These are phyloP conservation scores for Trebouxia gelatinosa DNA, from an alignment of 163 green algal species.

Conservation along the genomic window DNA sequence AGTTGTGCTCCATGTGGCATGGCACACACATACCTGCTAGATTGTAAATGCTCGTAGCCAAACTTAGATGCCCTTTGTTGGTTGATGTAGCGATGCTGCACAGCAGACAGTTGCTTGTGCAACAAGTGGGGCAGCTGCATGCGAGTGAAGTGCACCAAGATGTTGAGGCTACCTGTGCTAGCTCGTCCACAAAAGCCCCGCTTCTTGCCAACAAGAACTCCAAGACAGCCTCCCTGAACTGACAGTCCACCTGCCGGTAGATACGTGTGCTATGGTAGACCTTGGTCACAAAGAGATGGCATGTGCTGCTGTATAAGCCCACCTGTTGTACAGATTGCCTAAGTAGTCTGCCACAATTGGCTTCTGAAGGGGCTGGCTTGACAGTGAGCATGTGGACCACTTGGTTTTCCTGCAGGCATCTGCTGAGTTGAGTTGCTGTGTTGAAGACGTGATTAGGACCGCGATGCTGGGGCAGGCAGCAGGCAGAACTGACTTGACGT, in stretches of 20 bases:
- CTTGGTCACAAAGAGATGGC: background rate
- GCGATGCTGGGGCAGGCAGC: no score
- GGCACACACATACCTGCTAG: conserved; percentile 6
- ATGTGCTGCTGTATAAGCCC: background rate
- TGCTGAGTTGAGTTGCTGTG: no score
- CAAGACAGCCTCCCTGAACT: conserved; percentile 9
- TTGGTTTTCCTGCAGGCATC: conserved; percentile 4
- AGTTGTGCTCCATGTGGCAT: no score
- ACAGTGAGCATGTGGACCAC: conserved; percentile 24
- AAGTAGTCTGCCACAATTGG: conserved; percentile 26
- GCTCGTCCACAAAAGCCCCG: conserved; percentile 11
- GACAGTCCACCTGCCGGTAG: background rate
- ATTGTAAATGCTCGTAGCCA: conserved; percentile 24
- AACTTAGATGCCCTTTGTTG: conserved; percentile 21
- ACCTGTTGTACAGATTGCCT: conserved; percentile 26
- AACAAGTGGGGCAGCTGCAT: no score
- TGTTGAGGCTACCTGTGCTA: conserved; percentile 9
- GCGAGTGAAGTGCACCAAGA: no score
- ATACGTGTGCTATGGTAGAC: background rate
- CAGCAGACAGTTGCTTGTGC: no score
- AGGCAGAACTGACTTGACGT: no score
- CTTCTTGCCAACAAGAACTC: conserved; percentile 11
- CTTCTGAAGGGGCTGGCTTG: conserved; percentile 1
- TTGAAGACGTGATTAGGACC: no score
- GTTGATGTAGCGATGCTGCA: conserved; percentile 29